Evolutionary conservation across 805 yeast species (phyloP).

Genomic region (Pichia gijzeniarum): DNA sequence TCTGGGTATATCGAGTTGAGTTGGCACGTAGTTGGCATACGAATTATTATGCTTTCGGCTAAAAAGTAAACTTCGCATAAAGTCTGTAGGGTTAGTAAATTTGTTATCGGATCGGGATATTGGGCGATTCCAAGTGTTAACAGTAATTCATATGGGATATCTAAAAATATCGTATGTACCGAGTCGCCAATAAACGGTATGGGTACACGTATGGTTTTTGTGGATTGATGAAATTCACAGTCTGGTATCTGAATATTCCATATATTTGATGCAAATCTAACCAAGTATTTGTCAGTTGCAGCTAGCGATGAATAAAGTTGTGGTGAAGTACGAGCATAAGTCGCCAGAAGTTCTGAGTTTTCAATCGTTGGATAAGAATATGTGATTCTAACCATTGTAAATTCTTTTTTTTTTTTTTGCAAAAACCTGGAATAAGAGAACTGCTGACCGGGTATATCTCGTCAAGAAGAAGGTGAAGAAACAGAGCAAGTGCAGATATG

Average conservation of each 20-base stretch:
- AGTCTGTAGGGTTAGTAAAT: constrained; percentile 11
- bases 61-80: constrained; percentile 22
- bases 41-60: constrained; percentile 18
- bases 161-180: background rate
- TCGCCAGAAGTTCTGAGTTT: constrained; percentile 23
- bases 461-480: no score
- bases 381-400: background rate
- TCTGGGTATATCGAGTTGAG: background rate
- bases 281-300: constrained; percentile 13
- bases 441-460: no score
- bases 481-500: no score
- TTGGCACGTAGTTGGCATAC: constrained; percentile 12
- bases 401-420: background rate
- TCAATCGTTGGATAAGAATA: constrained; percentile 23
- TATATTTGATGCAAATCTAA: constrained; percentile 20
- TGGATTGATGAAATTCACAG: constrained; percentile 8
- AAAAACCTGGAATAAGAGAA: background rate
- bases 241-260: constrained; percentile 16
- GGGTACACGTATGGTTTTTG: constrained; percentile 7
- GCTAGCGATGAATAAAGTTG: constrained; percentile 14
- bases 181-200: background rate
- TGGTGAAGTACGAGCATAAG: constrained; percentile 23
- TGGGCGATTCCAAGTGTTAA: background rate
- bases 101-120: background rate
- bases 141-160: constrained; percentile 9